phyloP scores from a whole-genome alignment of 768 basidiomycete species.

The Pisolithus orientalis region DNA sequence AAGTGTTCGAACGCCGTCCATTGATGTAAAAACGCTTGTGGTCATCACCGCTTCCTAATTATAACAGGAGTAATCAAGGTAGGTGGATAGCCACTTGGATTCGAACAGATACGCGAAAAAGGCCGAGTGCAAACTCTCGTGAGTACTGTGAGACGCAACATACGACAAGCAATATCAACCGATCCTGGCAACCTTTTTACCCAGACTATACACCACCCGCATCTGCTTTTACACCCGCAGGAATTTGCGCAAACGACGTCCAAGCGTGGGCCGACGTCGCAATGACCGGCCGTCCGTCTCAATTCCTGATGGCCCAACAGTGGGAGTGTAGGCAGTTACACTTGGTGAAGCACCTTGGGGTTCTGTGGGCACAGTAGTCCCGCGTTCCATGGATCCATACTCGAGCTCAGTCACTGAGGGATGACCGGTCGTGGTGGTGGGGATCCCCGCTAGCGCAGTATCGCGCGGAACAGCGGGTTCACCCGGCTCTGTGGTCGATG shows the following conservation, averaged over 20 bases:
- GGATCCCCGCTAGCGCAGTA: too few species aligned
- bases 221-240: neutral
- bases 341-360: too few species aligned
- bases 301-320: neutral
- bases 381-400: neutral
- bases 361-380: too few species aligned
- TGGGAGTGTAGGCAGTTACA: too few species aligned
- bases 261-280: neutral
- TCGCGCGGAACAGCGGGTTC: neutral
- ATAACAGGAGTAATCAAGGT: neutral
- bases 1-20: neutral
- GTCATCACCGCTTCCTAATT: neutral
- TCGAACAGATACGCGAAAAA: neutral
- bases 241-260: neutral
- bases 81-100: neutral
- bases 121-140: neutral
- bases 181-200: neutral
- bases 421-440: neutral
- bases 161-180: neutral
- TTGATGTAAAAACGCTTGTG: neutral
- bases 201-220: neutral
- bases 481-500: neutral
- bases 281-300: too few species aligned
- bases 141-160: too few species aligned
- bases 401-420: neutral